Percentiles rank a stretch among this genome's conserved stretches.
Evolutionary conservation across 352 stramenopile species (phyloP).

Genomic region (Chrysophaeum taylorii): DNA sequence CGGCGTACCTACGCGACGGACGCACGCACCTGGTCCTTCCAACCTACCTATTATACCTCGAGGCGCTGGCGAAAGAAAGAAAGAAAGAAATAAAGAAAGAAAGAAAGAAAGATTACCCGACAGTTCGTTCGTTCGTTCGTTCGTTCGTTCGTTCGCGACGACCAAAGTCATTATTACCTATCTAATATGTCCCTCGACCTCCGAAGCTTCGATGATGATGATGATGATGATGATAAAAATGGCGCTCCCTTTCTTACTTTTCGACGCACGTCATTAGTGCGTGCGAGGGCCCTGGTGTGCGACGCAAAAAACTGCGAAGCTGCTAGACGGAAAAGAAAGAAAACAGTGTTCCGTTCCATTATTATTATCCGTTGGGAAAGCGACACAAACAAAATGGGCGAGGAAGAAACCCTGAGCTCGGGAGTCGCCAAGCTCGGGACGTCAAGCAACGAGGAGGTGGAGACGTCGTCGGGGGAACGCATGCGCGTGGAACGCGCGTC

Average conservation of each 20-base stretch:
- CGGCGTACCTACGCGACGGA: too few species aligned
- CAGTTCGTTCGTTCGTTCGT: too few species aligned
- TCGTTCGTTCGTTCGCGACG: constrained; percentile 89
- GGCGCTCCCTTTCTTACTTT: constrained; percentile 20
- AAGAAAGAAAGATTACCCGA: too few species aligned
- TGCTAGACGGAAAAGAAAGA: too few species aligned
- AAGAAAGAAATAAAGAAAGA: too few species aligned
- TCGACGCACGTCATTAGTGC: constrained; percentile 22
- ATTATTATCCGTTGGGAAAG: background rate
- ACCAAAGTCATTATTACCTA: constrained; percentile 72
- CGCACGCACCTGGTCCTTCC: background rate
- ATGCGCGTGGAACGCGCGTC: background rate
- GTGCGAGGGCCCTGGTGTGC: constrained; percentile 51
- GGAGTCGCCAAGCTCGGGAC: background rate
- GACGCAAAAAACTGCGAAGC: constrained; percentile 45
- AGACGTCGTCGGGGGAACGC: background rate
- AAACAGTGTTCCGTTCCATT: too few species aligned
- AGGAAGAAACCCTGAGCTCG: background rate
- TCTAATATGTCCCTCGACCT: background rate
- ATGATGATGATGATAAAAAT: constrained; percentile 22
- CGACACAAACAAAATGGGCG: background rate
- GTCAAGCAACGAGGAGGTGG: background rate
- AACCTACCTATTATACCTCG: constrained; percentile 78
- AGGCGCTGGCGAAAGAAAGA: too few species aligned
- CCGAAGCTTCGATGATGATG: background rate